Evolutionary conservation across 352 stramenopile species (phyloP).

Genomic region (Peronospora farinosa): DNA sequence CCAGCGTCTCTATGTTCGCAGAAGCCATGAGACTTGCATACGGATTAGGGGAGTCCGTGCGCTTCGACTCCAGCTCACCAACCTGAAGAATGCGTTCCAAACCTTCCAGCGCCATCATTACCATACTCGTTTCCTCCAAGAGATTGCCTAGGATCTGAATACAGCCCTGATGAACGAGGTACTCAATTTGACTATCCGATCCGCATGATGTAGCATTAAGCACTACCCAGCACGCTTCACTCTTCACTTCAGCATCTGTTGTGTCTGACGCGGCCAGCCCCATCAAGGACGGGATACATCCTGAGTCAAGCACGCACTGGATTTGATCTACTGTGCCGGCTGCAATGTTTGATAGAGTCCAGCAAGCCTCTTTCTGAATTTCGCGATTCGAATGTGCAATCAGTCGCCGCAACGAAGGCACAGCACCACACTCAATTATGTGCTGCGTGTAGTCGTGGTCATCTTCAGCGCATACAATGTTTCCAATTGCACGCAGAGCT

Average conservation of each 20-base stretch:
- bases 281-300: constrained; percentile 92
- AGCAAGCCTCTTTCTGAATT: constrained; percentile 97
- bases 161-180: constrained; percentile 82
- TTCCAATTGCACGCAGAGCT: constrained; percentile 95
- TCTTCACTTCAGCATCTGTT: constrained; percentile 95
- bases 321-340: constrained; percentile 96
- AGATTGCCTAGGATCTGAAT: constrained; percentile 88
- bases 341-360: constrained; percentile 97
- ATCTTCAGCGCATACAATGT: constrained; percentile 97
- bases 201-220: constrained; percentile 97
- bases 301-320: constrained; percentile 95
- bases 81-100: constrained; percentile 96
- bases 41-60: constrained; percentile 78
- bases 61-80: constrained; percentile 84
- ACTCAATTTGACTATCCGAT: constrained; percentile 92
- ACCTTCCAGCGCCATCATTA: constrained; percentile 98
- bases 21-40: constrained; percentile 87
- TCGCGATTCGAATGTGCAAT: constrained; percentile 95
- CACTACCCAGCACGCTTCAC: constrained; percentile 97
- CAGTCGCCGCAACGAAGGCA: constrained; percentile 89
- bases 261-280: constrained; percentile 87
- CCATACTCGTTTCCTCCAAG: constrained; percentile 94
- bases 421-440: constrained; percentile 94
- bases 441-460: constrained; percentile 90
- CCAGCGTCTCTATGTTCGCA: constrained; percentile 89